Conservation (phyloP, 140 eudicot species). For the Stevia rebaudiana region DNA sequence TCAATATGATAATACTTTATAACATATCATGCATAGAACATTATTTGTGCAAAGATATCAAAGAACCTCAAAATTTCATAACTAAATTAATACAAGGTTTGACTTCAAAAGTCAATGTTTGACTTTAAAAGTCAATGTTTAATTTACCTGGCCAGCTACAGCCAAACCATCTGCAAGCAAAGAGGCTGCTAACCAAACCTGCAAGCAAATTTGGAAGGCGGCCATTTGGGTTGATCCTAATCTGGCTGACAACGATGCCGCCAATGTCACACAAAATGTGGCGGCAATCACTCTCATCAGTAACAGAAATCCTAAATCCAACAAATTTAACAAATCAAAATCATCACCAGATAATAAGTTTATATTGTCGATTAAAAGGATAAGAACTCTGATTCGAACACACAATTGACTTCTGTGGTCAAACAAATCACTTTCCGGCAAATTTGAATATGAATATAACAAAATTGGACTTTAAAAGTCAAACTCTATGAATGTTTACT, state of each 20-base stretch:
- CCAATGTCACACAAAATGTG: constrained; percentile 50
- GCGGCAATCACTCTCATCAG: constrained; percentile 3
- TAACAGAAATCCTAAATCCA: not conserved
- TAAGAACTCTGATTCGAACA: not conserved
- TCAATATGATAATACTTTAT: not conserved
- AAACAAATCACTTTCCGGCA: not conserved
- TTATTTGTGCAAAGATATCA: not conserved
- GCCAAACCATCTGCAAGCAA: constrained; percentile 64
- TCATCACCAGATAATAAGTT: not conserved
- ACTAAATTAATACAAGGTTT: not conserved
- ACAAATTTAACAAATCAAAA: not conserved
- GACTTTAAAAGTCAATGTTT: not conserved
- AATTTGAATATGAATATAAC: not conserved
- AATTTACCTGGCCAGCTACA: constrained; percentile 40
- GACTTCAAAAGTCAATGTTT: not conserved
- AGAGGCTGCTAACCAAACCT: constrained; percentile 61
- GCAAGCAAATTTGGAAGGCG: constrained; percentile 64
- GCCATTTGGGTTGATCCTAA: constrained; percentile 56
- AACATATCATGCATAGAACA: not conserved
- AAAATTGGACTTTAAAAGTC: not conserved
- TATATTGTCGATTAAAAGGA: not conserved
- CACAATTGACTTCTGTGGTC: not conserved
- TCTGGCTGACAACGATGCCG: constrained; percentile 52
- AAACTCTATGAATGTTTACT: not conserved
- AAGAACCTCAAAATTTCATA: not conserved